Conservation (phyloP, 148 eudicot species). For the Mesembryanthemum crystallinum region DNA sequence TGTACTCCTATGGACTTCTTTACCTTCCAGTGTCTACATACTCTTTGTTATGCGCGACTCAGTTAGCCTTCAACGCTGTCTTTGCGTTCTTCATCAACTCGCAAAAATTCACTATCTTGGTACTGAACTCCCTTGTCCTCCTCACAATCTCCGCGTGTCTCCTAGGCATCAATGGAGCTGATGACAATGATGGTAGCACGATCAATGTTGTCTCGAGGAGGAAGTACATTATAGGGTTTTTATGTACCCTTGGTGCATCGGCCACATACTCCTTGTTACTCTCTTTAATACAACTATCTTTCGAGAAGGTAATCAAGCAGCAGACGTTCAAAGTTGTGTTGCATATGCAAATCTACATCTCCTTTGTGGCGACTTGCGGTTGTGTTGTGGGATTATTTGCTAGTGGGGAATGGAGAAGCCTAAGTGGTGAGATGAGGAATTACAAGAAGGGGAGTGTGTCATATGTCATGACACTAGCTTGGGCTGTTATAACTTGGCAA, state of each 20-base stretch:
- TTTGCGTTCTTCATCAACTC: slow-evolving; percentile 44
- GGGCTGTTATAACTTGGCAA: slow-evolving; percentile 50
- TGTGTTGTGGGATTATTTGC: slow-evolving; percentile 43
- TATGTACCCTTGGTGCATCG: slow-evolving; percentile 48
- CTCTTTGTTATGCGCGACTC: slow-evolving; percentile 47
- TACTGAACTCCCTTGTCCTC: slow-evolving; percentile 42
- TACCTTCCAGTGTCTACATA: slow-evolving; percentile 57
- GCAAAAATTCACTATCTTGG: slow-evolving; percentile 42
- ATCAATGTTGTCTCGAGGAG: not conserved
- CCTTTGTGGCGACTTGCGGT: slow-evolving; percentile 31
- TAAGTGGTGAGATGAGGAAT: slow-evolving; percentile 34
- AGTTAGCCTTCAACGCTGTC: slow-evolving; percentile 52
- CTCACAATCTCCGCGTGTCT: slow-evolving; percentile 47
- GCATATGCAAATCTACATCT: slow-evolving; percentile 35
- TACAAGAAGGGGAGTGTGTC: slow-evolving; percentile 37
- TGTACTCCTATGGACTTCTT: slow-evolving; percentile 43
- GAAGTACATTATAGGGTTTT: slow-evolving; percentile 36
- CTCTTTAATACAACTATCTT: slow-evolving; percentile 37
- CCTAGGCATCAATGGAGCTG: slow-evolving; percentile 31
- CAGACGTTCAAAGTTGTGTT: slow-evolving; percentile 29
- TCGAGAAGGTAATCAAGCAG: slow-evolving; percentile 37
- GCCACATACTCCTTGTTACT: slow-evolving; percentile 38
- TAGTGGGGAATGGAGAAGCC: slow-evolving; percentile 43
- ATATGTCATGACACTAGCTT: slow-evolving; percentile 41
- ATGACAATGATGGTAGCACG: not conserved